Conservation (phyloP, 805 yeast species). For the Helenozyma rhizophorensis region DNA sequence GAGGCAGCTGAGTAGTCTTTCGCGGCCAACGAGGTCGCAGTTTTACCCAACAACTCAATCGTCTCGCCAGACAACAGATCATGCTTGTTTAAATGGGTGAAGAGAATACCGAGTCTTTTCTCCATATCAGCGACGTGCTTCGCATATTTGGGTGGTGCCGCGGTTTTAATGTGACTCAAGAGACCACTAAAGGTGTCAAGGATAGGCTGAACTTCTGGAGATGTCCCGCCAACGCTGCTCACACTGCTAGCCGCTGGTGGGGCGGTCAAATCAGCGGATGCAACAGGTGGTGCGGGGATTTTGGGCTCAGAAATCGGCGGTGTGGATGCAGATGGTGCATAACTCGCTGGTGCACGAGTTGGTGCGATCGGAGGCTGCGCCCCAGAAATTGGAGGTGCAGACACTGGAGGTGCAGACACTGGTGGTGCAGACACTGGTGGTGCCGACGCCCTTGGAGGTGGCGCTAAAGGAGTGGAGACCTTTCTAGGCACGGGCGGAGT, state of each 20-base stretch:
- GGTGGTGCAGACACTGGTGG: background rate
- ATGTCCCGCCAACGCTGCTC: no score
- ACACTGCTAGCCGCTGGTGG: slow-evolving; percentile 7
- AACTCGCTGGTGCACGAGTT: slow-evolving; percentile 6
- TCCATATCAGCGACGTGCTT: slow-evolving; percentile 79
- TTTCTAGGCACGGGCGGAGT: no score
- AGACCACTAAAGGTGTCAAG: slow-evolving; percentile 51
- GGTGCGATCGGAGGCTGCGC: no score
- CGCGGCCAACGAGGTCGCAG: slow-evolving; percentile 47
- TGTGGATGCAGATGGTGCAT: background rate
- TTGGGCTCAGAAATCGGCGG: slow-evolving; percentile 11
- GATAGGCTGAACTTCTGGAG: slow-evolving; percentile 52
- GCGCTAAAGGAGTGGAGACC: no score
- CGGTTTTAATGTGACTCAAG: slow-evolving; percentile 61
- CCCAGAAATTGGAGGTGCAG: slow-evolving; percentile 5
- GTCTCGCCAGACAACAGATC: slow-evolving; percentile 60
- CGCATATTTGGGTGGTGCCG: slow-evolving; percentile 66
- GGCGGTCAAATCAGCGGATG: slow-evolving; percentile 10
- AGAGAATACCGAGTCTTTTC: slow-evolving; percentile 72
- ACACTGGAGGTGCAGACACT: slow-evolving; percentile 16
- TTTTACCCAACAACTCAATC: slow-evolving; percentile 45
- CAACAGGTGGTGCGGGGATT: slow-evolving; percentile 18
- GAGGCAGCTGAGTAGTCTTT: slow-evolving; percentile 61
- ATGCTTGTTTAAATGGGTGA: slow-evolving; percentile 70
- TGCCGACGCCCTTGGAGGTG: slow-evolving; percentile 4